Percentiles rank a stretch among this genome's conserved stretches.
Conservation (phyloP, 495 filamentous ascomycete species). For the Lasiosphaeria hispida region DNA sequence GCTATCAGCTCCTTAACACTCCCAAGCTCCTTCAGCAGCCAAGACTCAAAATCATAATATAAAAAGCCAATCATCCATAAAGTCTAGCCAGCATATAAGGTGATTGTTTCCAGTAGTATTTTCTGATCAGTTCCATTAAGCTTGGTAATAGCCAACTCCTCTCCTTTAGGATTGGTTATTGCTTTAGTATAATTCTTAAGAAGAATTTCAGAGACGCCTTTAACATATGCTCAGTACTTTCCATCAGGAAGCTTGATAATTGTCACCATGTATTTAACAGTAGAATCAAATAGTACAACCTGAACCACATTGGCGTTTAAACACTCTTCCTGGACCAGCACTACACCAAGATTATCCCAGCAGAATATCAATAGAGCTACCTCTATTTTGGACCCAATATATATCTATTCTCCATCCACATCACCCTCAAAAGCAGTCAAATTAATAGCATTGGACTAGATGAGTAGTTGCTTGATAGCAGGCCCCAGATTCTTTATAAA, state of each 20-base stretch:
- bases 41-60: no score
- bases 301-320: conserved; percentile 67
- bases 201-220: conserved; percentile 85
- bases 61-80: no score
- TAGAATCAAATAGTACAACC: conserved; percentile 81
- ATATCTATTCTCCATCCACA: conserved; percentile 64
- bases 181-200: no score
- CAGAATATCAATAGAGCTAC: no score
- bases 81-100: no score
- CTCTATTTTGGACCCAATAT: conserved; percentile 87
- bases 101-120: no score
- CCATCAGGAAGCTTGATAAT: conserved; percentile 63
- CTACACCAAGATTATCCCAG: conserved; percentile 72
- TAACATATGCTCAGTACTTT: conserved; percentile 68
- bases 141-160: no score
- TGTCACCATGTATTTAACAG: conserved; percentile 81
- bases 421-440: conserved; percentile 87
- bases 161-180: no score
- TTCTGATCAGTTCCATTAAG: no score
- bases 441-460: conserved; percentile 75
- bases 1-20: no score
- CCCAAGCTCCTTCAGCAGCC: no score
- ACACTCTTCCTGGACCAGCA: conserved; percentile 62
- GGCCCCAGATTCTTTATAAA: conserved; percentile 48
- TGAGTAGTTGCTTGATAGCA: conserved; percentile 60